These are phyloP conservation scores for Datura wrightii DNA, from an alignment of 257 asterid genomes.

Conservation along the genomic window DNA sequence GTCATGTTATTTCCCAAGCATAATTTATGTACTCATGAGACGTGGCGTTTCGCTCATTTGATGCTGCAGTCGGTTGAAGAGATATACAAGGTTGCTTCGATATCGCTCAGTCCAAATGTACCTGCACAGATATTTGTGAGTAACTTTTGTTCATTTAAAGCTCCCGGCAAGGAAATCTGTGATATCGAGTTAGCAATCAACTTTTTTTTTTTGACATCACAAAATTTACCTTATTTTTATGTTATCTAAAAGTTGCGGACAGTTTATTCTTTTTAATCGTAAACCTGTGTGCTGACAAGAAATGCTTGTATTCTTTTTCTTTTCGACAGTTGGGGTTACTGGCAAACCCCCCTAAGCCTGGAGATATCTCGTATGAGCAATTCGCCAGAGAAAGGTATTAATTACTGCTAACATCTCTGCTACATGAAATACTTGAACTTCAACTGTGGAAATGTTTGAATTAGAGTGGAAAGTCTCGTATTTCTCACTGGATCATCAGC, in stretches of 20 bases:
- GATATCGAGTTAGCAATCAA: neutral
- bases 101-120: constrained; percentile 93
- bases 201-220: neutral
- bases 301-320: constrained; percentile 30
- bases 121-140: constrained; percentile 98
- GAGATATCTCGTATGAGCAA: constrained; percentile 86
- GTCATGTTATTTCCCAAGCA: neutral
- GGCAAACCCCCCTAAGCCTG: constrained; percentile 89
- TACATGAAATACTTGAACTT: neutral
- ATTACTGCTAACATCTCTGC: neutral
- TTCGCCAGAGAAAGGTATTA: constrained; percentile 76
- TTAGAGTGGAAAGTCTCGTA: neutral
- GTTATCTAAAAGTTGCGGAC: neutral
- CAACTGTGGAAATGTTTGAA: neutral
- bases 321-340: constrained; percentile 79
- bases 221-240: neutral
- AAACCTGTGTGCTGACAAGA: neutral
- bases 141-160: neutral
- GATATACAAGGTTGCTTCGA: constrained; percentile 96
- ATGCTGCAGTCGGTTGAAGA: constrained; percentile 84
- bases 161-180: neutral
- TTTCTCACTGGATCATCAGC: too few species aligned
- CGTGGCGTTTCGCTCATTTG: neutral
- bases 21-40: neutral
- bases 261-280: neutral